Evolutionary conservation across 441 rosid genomes (phyloP).

Genomic region (Manihot esculenta): DNA sequence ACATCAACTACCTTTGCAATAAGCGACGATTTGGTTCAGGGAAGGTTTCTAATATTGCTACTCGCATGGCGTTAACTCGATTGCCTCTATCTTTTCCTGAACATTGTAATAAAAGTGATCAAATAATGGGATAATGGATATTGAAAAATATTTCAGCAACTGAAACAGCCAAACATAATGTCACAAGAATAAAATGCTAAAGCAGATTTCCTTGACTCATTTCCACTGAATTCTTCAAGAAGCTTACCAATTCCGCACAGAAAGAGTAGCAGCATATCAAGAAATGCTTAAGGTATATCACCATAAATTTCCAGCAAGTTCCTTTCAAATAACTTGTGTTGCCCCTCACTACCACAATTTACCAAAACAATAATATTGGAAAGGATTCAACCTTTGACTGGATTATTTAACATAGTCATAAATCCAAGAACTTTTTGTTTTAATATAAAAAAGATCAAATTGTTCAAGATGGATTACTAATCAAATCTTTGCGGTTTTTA

Average conservation of each 20-base stretch:
- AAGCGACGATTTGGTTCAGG: conserved; percentile 99
- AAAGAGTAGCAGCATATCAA: background rate
- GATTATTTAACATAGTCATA: background rate
- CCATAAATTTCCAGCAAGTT: background rate
- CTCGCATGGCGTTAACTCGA: conserved; percentile 83
- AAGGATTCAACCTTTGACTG: background rate
- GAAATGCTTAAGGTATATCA: background rate
- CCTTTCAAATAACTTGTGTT: background rate
- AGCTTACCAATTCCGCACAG: background rate
- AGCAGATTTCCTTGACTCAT: background rate
- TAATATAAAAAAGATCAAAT: background rate
- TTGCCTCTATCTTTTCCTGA: conserved; percentile 66
- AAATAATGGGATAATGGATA: conserved; percentile 17
- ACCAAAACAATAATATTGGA: too few relatives aligned
- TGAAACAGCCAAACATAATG: conserved; percentile 21
- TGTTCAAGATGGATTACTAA: background rate
- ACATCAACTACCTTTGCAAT: conserved; percentile 69
- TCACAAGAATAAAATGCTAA: background rate
- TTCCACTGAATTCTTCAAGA: conserved; percentile 6
- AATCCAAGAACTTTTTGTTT: conserved; percentile 2
- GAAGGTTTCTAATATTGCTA: conserved; percentile 89
- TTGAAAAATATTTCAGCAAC: conserved; percentile 2
- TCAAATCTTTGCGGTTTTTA: background rate
- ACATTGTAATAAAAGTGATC: conserved; percentile 21
- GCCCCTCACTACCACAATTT: background rate